Percentiles rank a stretch among this genome's conserved stretches.
Conservation (phyloP, 257 asterid species). For the Striga asiatica region DNA sequence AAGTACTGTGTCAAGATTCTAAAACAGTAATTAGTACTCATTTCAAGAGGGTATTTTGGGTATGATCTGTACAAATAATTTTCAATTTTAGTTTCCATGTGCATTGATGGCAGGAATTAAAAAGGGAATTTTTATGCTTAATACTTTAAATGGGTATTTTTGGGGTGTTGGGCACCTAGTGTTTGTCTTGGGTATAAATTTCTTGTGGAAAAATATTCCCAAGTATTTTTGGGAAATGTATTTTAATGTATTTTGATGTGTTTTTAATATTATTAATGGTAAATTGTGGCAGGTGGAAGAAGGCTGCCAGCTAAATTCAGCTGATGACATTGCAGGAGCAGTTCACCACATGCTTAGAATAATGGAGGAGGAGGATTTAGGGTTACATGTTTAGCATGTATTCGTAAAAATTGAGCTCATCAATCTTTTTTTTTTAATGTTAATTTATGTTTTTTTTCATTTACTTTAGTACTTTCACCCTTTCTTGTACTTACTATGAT, state of each 20-base stretch:
- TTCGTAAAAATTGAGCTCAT: background rate
- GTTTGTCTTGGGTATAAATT: slow-evolving; percentile 12
- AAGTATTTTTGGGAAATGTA: slow-evolving; percentile 7
- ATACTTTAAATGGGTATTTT: slow-evolving; percentile 12
- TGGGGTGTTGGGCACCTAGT: slow-evolving; percentile 8
- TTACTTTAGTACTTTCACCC: too few relatives aligned
- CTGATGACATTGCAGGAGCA: slow-evolving; percentile 85
- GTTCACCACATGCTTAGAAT: slow-evolving; percentile 89
- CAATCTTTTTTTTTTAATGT: background rate
- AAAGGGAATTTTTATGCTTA: slow-evolving; percentile 13
- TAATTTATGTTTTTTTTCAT: background rate
- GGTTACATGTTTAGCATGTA: slow-evolving; percentile 13
- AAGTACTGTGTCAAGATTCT: slow-evolving; percentile 36
- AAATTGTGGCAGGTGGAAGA: slow-evolving; percentile 66
- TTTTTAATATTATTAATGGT: background rate
- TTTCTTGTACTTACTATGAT: too few relatives aligned
- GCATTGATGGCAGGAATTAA: slow-evolving; percentile 19
- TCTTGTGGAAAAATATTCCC: slow-evolving; percentile 8
- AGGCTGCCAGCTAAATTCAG: slow-evolving; percentile 82
- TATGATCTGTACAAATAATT: background rate
- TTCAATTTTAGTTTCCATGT: slow-evolving; percentile 17
- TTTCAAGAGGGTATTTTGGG: slow-evolving; percentile 21
- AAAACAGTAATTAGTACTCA: slow-evolving; percentile 6
- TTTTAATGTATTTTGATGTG: background rate
- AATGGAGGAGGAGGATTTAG: slow-evolving; percentile 79